Percentiles rank a stretch among this genome's conserved stretches.
phyloP scores from a whole-genome alignment of 768 basidiomycete species.

The Lactifluus subvellereus region DNA sequence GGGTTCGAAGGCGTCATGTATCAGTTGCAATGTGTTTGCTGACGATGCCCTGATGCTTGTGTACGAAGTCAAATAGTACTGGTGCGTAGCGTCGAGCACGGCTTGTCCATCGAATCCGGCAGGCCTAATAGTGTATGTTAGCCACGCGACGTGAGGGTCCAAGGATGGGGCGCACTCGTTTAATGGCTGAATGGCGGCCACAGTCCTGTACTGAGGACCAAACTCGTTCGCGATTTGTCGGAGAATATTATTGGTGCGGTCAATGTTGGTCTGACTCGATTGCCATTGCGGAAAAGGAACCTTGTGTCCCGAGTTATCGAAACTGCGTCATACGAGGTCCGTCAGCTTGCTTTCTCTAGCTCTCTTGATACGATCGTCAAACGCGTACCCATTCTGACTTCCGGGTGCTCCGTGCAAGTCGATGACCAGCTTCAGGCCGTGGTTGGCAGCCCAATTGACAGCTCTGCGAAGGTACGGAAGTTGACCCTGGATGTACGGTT shows the following conservation, averaged over 20 bases:
- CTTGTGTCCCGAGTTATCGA: slow-evolving; percentile 75
- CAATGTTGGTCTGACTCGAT: slow-evolving; percentile 54
- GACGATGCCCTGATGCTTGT: slow-evolving; percentile 56
- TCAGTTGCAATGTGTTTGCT: slow-evolving; percentile 58
- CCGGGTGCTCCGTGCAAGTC: slow-evolving; percentile 73
- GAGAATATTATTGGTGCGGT: slow-evolving; percentile 62
- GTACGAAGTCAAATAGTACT: slow-evolving; percentile 73
- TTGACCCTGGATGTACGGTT: slow-evolving; percentile 77
- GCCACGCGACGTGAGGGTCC: neutral
- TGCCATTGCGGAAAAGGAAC: slow-evolving; percentile 65
- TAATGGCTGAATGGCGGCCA: slow-evolving; percentile 63
- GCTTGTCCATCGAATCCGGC: slow-evolving; percentile 56
- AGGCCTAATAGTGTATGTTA: slow-evolving; percentile 41
- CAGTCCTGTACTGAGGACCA: slow-evolving; percentile 46
- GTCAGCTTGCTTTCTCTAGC: neutral
- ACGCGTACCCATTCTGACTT: slow-evolving; percentile 70
- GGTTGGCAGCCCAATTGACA: slow-evolving; percentile 58
- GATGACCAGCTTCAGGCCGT: slow-evolving; percentile 74
- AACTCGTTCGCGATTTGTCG: slow-evolving; percentile 57
- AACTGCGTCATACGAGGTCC: slow-evolving; percentile 38
- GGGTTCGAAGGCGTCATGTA: slow-evolving; percentile 77
- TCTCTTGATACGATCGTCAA: neutral
- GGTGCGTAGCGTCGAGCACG: slow-evolving; percentile 42
- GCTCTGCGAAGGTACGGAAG: slow-evolving; percentile 64
- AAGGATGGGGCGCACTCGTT: slow-evolving; percentile 53